Base-by-base conservation (phyloP, 176 grass and related monocot genomes). In the Oryza officinalis region DNA sequence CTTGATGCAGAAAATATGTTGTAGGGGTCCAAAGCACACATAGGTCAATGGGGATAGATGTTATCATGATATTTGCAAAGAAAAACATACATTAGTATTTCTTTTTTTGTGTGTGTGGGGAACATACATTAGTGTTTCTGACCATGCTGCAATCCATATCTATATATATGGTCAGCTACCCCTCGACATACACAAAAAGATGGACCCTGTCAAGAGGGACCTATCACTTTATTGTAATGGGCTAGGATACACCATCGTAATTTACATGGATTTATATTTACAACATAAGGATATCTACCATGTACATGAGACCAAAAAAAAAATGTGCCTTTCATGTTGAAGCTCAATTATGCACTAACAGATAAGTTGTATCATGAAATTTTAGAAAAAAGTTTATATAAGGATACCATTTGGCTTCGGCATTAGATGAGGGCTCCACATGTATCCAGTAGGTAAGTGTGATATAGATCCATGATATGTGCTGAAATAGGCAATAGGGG, bases 381-480 rank as follows among this genome's bases (percentile, higher is more conserved):
- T 35, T 67, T 47, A 47, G 40, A 87, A 70, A 76, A 27, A 65
- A 87, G 31, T 84, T 84, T 72, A 86, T 64, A 60, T 86, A 20
- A 79, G 85, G 22, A 75, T 91, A 95, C 96, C 96, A 77, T 83
- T 89, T 84, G 96, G 93, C 74, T 98, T 98, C 64, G 89, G 89
- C 72, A 95, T 90, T 87, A 98, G 91, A 46, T 90, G 89, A 60
- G 93, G 89, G 75, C 96, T 98, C 96, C 96, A 98, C 93, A 98
- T 93, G 87, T 98, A 98, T 80, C 91, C 93, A 79, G 89, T 98
- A 86, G 96, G 96, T 84, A 98, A 94, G 83, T 98, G 96, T 80
- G 96, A 98, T 88, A 98, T 93, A 84, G 96, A 98, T 85, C 96
- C 96, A 88, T 90, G 96, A 54, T 98, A 98, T 49, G 96, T 98